Percentiles rank a stretch among this genome's conserved stretches.
Evolutionary conservation across 768 basidiomycete genomes (phyloP).

Genomic region (Mycena polygramma): DNA sequence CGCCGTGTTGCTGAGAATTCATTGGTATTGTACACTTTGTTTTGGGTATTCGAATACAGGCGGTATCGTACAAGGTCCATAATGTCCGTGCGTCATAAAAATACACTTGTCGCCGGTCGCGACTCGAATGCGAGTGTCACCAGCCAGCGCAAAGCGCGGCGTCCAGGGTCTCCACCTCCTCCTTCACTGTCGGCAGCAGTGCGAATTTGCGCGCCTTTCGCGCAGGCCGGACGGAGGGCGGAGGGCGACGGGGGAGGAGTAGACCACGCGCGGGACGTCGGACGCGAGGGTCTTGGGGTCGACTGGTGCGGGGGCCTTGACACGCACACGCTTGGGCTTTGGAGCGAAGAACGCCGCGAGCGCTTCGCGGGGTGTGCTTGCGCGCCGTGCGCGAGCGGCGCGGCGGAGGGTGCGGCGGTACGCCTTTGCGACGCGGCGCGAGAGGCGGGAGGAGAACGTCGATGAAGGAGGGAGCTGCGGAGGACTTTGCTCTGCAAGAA

Average conservation of each 20-base stretch:
- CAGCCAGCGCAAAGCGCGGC: conserved; percentile 21
- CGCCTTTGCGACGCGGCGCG: background rate
- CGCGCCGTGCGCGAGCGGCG: conserved; percentile 6
- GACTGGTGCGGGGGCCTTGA: background rate
- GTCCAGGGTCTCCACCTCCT: background rate
- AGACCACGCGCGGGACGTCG: conserved; percentile 7
- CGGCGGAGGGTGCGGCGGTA: conserved; percentile 22
- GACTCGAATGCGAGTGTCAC: background rate
- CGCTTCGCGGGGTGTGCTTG: conserved; percentile 1
- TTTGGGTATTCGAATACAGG: background rate
- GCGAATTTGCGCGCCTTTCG: conserved; percentile 14
- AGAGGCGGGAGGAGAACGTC: background rate
- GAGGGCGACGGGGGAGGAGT: conserved; percentile 17
- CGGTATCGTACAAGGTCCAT: background rate
- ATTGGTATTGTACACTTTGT: background rate
- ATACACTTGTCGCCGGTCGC: background rate
- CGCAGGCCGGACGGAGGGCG: conserved; percentile 13
- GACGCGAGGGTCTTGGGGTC: conserved; percentile 16
- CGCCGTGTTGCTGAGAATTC: too few relatives aligned
- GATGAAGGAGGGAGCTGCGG: background rate
- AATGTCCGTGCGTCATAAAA: background rate
- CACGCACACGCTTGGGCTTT: background rate
- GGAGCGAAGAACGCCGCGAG: conserved; percentile 13
- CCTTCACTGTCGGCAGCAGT: background rate
- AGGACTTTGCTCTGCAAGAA: background rate